These are phyloP conservation scores for Closterium sp. DNA, from an alignment of 139 green algal species.

Conservation along the genomic window DNA sequence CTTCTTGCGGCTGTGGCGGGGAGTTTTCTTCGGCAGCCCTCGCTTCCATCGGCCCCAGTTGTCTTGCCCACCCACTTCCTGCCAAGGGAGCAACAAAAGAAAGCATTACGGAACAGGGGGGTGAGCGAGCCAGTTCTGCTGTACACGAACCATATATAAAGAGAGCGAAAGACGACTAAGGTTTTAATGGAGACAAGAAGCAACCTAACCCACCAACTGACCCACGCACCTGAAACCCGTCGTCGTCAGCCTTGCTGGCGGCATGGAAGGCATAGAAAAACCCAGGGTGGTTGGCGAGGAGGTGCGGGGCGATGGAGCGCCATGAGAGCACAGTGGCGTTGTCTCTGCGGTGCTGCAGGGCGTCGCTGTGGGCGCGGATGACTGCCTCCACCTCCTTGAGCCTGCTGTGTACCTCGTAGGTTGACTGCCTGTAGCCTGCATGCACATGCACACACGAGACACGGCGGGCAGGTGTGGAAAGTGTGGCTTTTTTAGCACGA, in stretches of 20 bases:
- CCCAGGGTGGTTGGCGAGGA: neutral
- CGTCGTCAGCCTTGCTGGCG: neutral
- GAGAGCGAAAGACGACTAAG: neutral
- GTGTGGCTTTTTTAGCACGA: no score
- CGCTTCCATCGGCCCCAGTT: neutral
- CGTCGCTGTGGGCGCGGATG: neutral
- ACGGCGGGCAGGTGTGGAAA: no score
- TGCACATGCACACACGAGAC: neutral
- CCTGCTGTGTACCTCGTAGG: neutral
- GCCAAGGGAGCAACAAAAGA: neutral
- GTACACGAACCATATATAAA: no score
- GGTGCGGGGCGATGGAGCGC: neutral
- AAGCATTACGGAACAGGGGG: neutral
- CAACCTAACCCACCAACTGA: neutral
- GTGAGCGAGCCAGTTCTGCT: no score
- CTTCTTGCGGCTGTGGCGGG: no score
- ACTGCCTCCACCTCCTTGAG: neutral
- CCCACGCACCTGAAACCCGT: neutral
- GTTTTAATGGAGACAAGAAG: neutral
- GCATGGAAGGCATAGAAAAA: neutral
- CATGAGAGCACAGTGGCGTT: neutral
- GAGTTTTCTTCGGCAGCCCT: neutral
- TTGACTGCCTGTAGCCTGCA: neutral
- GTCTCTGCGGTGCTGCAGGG: neutral
- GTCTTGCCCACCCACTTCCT: neutral